Evolutionary conservation across 306 rosid genomes (phyloP).

Genomic region (Quercus gilva): DNA sequence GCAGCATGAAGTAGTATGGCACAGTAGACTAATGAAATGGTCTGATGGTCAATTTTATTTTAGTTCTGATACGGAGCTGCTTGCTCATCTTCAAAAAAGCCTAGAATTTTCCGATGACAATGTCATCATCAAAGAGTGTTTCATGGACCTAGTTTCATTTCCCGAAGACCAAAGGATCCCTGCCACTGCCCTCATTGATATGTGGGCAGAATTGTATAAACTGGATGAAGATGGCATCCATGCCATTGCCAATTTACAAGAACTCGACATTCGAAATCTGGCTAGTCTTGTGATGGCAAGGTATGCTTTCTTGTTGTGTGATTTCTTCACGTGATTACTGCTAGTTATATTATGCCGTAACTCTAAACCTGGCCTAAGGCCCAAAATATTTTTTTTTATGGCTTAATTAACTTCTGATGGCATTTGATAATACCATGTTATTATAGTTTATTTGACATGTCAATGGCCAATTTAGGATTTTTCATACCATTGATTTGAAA

Average conservation of each 20-base stretch:
- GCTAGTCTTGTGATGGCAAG: slow-evolving; percentile 45
- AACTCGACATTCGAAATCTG: slow-evolving; percentile 31
- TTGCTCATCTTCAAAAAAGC: slow-evolving; percentile 27
- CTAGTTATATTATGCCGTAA: background rate
- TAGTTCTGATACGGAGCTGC: slow-evolving; percentile 9
- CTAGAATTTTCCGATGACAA: slow-evolving; percentile 21
- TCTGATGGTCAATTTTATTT: slow-evolving; percentile 17
- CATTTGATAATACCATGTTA: background rate
- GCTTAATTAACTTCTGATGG: background rate
- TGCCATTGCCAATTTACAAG: slow-evolving; percentile 36
- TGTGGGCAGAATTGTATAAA: slow-evolving; percentile 43
- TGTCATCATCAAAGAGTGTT: slow-evolving; percentile 21
- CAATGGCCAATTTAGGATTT: background rate
- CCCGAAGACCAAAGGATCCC: slow-evolving; percentile 68
- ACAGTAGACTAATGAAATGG: background rate
- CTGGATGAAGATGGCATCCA: slow-evolving; percentile 29
- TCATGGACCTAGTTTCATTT: slow-evolving; percentile 54
- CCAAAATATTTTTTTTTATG: background rate
- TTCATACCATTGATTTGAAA: background rate
- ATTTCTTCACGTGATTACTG: background rate
- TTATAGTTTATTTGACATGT: background rate
- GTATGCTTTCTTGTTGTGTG: slow-evolving; percentile 23
- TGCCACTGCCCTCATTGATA: slow-evolving; percentile 58
- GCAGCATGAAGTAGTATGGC: slow-evolving; percentile 16
- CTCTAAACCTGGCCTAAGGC: background rate